These are phyloP conservation scores for Bretziella fagacearum DNA, from an alignment of 2,329 filamentous ascomycete genomes.

Conservation along the genomic window DNA sequence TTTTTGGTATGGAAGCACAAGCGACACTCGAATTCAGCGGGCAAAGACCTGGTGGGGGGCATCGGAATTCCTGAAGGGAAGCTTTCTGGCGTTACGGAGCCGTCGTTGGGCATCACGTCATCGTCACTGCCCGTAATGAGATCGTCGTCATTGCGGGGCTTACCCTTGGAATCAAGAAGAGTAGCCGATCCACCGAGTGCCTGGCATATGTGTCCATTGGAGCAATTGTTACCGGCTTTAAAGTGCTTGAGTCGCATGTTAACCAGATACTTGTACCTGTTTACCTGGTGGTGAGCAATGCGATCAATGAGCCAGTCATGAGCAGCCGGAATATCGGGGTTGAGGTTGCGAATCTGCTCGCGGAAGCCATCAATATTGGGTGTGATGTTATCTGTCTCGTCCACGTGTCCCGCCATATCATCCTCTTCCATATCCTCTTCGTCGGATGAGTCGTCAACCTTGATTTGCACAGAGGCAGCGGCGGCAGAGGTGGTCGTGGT, in stretches of 20 bases:
- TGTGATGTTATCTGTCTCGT: slow-evolving; percentile 45
- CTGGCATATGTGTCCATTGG: slow-evolving; percentile 45
- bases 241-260: slow-evolving; percentile 55
- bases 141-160: slow-evolving; percentile 42
- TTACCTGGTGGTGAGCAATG: slow-evolving; percentile 63
- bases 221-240: slow-evolving; percentile 42
- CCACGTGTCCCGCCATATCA: slow-evolving; percentile 42
- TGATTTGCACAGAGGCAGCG: neutral
- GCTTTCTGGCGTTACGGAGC: slow-evolving; percentile 50
- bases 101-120: slow-evolving; percentile 52
- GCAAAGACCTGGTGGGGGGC: slow-evolving; percentile 59
- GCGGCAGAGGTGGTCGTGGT: neutral
- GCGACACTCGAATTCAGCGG: slow-evolving; percentile 78
- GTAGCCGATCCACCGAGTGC: slow-evolving; percentile 49
- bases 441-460: slow-evolving; percentile 34
- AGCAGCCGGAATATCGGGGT: slow-evolving; percentile 45
- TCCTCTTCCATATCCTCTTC: slow-evolving; percentile 46
- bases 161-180: slow-evolving; percentile 42
- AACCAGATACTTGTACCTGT: slow-evolving; percentile 62
- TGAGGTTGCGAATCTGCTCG: slow-evolving; percentile 53
- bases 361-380: slow-evolving; percentile 64
- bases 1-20: slow-evolving; percentile 74
- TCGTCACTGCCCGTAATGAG: slow-evolving; percentile 28
- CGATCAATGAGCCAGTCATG: slow-evolving; percentile 50
- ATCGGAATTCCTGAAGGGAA: slow-evolving; percentile 70